Evolutionary conservation across 495 filamentous ascomycete species (phyloP).

Genomic region (Entonaema liquescens): DNA sequence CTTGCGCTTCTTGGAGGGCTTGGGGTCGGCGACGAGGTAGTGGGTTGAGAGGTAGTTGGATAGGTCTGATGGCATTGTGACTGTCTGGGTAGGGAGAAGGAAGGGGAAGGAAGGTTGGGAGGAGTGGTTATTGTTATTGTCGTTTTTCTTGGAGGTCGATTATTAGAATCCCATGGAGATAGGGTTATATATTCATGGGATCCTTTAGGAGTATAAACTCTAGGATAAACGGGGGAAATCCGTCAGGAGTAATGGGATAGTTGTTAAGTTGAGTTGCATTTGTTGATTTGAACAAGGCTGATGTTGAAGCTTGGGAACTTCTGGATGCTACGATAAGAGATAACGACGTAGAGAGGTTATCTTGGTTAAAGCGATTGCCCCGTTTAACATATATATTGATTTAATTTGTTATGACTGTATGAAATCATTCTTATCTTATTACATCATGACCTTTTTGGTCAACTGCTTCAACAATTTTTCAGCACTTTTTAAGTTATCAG

Average conservation of each 20-base stretch:
- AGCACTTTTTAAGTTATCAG: no score
- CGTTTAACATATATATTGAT: neutral
- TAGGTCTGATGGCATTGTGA: conserved; percentile 67
- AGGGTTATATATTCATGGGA: neutral
- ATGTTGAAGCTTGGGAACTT: neutral
- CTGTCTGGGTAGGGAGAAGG: neutral
- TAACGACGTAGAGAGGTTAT: neutral
- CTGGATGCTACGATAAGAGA: conserved; percentile 6
- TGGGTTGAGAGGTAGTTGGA: conserved; percentile 92
- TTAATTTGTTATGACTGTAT: neutral
- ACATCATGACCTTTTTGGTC: no score
- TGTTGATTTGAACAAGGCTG: neutral
- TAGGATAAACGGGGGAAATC: no score
- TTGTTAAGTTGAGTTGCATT: neutral
- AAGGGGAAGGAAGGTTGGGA: conserved; percentile 1
- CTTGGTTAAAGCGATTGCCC: neutral
- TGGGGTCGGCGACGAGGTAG: conserved; percentile 82
- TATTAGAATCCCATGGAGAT: neutral
- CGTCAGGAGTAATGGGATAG: neutral
- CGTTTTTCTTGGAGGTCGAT: no score
- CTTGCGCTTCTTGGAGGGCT: conserved; percentile 84
- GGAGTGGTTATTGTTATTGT: neutral
- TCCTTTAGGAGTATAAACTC: neutral
- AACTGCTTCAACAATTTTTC: no score
- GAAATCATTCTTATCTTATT: neutral